These are phyloP conservation scores for Diatrype stigma DNA, from an alignment of 2,329 filamentous ascomycete genomes.

Conservation along the genomic window DNA sequence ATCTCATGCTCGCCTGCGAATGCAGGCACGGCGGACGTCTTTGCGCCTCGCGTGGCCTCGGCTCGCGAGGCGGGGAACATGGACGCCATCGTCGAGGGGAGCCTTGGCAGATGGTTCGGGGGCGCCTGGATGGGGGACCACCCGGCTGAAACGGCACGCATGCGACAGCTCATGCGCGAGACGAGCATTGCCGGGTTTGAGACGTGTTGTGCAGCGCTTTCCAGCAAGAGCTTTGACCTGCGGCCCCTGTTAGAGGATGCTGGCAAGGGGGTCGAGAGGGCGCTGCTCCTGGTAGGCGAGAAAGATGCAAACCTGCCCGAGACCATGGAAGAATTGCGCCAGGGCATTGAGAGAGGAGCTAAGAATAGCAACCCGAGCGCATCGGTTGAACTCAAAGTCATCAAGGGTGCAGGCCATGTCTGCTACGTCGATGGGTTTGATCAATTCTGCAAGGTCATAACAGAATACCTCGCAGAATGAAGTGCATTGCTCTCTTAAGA, in stretches of 20 bases:
- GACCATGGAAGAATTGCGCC: slow-evolving; percentile 35
- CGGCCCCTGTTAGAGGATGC: slow-evolving; percentile 30
- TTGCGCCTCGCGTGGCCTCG: slow-evolving; percentile 30
- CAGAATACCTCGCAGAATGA: slow-evolving; percentile 18
- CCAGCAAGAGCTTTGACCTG: slow-evolving; percentile 34
- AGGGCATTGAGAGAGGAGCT: slow-evolving; percentile 31
- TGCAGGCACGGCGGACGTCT: slow-evolving; percentile 31
- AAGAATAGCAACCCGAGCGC: slow-evolving; percentile 16
- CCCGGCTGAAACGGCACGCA: slow-evolving; percentile 29
- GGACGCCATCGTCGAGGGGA: slow-evolving; percentile 25
- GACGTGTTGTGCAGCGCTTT: slow-evolving; percentile 36
- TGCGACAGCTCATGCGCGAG: slow-evolving; percentile 31
- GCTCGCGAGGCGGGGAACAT: slow-evolving; percentile 30
- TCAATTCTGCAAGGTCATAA: slow-evolving; percentile 24
- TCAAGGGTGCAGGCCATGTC: slow-evolving; percentile 34
- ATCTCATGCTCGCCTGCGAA: slow-evolving; percentile 35
- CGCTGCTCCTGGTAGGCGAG: slow-evolving; percentile 35
- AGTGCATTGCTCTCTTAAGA: slow-evolving; percentile 1
- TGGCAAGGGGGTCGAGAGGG: slow-evolving; percentile 30
- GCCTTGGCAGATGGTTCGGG: slow-evolving; percentile 39
- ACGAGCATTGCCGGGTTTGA: slow-evolving; percentile 38
- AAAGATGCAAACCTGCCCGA: slow-evolving; percentile 37
- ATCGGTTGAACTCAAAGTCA: slow-evolving; percentile 28
- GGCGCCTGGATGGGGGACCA: slow-evolving; percentile 32
- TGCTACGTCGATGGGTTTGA: slow-evolving; percentile 34